phyloP scores from a whole-genome alignment of 2,329 filamentous ascomycete species.

The Neonectria magnoliae region DNA sequence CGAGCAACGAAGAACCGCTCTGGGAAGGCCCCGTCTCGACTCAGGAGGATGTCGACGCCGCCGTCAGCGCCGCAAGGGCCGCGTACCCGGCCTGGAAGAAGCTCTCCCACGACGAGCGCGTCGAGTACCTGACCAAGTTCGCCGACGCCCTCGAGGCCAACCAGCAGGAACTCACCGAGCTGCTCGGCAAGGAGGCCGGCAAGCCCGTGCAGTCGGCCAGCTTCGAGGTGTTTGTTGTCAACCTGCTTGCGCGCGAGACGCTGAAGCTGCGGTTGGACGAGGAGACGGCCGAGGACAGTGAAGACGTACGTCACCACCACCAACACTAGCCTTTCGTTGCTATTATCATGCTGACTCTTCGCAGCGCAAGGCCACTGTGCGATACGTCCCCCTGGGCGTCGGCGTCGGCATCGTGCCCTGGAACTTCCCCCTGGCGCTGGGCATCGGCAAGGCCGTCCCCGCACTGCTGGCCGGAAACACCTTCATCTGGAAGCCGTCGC shows the following conservation, averaged over 20 bases:
- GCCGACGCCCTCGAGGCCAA: conserved; percentile 43
- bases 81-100: conserved; percentile 46
- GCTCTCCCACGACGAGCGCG: conserved; percentile 39
- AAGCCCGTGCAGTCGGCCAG: conserved; percentile 35
- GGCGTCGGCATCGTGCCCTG: conserved; percentile 36
- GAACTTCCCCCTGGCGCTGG: conserved; percentile 37
- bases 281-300: conserved; percentile 31
- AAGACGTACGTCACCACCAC: conserved; percentile 5
- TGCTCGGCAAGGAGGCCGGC: conserved; percentile 39
- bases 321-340: neutral
- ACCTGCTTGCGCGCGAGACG: conserved; percentile 14
- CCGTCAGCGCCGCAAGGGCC: conserved; percentile 40
- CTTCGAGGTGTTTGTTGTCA: conserved; percentile 26
- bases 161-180: conserved; percentile 32
- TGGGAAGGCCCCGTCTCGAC: conserved; percentile 44
- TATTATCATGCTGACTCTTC: neutral
- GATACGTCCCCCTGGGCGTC: conserved; percentile 31
- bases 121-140: conserved; percentile 35
- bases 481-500: conserved; percentile 67
- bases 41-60: conserved; percentile 43
- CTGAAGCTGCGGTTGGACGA: conserved; percentile 30
- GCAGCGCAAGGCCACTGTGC: conserved; percentile 25
- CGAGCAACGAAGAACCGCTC: conserved; percentile 46
- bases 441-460: conserved; percentile 60
- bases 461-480: conserved; percentile 66